Conservation (phyloP, 2,329 filamentous ascomycete species). For the Colletotrichum abscissum region DNA sequence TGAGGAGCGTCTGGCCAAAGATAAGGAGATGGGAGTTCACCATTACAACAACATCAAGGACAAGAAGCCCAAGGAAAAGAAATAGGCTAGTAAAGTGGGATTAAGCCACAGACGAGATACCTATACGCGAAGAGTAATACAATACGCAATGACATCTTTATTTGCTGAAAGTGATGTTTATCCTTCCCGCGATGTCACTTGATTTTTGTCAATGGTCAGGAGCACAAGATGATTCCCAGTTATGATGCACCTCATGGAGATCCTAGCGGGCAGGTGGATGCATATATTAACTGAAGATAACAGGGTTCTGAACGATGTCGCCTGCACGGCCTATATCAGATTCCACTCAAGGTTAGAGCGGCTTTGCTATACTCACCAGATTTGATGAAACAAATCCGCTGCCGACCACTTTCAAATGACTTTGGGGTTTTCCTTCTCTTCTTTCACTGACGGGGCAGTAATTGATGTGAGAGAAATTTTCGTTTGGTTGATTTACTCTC, state of each 20-base stretch:
- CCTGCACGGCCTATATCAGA: not conserved
- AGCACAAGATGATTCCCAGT: not conserved
- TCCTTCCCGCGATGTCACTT: not conserved
- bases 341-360: too few species aligned
- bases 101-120: not conserved
- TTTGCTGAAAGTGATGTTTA: not conserved
- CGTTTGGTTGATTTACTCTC: not conserved
- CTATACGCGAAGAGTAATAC: not conserved
- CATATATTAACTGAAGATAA: not conserved
- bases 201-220: not conserved
- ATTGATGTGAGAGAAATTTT: too few species aligned
- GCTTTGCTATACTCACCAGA: too few species aligned
- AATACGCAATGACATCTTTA: not conserved
- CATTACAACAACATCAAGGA: slow-evolving; percentile 70
- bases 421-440: too few species aligned
- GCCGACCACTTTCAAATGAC: too few species aligned
- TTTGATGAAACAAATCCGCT: too few species aligned
- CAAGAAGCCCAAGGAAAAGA: slow-evolving; percentile 59
- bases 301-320: not conserved
- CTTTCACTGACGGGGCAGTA: too few species aligned
- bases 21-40: slow-evolving; percentile 65
- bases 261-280: not conserved
- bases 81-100: slow-evolving; percentile 39
- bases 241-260: not conserved
- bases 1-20: slow-evolving; percentile 58